Base-by-base conservation (phyloP, 2,329 filamentous ascomycete genomes). In the Huntiella savannae region DNA sequence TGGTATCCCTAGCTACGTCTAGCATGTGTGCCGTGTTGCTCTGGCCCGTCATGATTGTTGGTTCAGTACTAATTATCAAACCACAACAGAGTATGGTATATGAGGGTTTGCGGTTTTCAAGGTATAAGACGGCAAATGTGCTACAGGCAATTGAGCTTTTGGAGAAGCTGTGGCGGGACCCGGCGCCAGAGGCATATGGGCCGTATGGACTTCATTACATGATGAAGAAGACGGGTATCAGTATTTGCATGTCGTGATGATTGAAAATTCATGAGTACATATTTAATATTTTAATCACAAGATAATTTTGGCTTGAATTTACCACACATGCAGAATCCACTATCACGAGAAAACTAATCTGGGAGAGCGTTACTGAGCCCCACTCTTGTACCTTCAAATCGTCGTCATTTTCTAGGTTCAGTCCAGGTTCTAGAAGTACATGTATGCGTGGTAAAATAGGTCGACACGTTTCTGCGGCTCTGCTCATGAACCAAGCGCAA, bases 221-320 rank as follows among this genome's bases (percentile, higher is more conserved):
- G 13, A 49, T 49, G 48, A 46, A 49, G 44, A 49, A 49, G 40
- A 49, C 48, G 28, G 48, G 48, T 7, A 49, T 49, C 15, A 49
- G 48, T 16, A 33, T 49, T 2, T 49, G 48, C 40, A 49, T 49
- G 48, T 49, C 48, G 7, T 49, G 40, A 43, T 40, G 15, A 35
- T 33, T 40, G 4, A 4, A 5, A 19, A 19, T 19, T 19, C 5
- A 19, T 19, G 15, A 32, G 43, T 16, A 40, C 5, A 41, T 28
- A 28, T 8, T 41, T 41, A 41, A 41, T 41, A 12, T 32, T 41
- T 41, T 41, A 41, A 13, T 41, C 19, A 40, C 15, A 28, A 28
- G 7, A 28, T 28, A 28, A 28, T 28, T 28, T 28, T 28, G 22
- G 8, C 6, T 28, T 28, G 8, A 28, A 10, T 28, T 7, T 5